A percentile compares a stretch with the other conserved stretches of the same genome.
phyloP scores from a whole-genome alignment of 441 rosid species.

The Pelargonium fulgidum region DNA sequence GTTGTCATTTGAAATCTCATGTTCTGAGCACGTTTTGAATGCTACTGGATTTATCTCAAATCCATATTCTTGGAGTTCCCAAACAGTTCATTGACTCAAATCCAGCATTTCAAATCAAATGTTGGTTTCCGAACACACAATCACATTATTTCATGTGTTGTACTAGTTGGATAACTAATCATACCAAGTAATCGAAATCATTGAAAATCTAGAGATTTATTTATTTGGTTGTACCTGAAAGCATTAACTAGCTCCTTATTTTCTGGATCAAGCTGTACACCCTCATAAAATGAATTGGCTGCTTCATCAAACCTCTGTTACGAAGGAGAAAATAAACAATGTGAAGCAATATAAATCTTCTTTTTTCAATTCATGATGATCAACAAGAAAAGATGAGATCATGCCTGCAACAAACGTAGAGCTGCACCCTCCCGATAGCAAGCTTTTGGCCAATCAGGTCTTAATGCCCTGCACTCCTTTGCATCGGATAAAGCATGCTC shows the following conservation, averaged over 20 bases:
- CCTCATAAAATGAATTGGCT: constrained; percentile 85
- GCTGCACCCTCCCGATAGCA: constrained; percentile 95
- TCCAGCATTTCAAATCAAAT: too few relatives aligned
- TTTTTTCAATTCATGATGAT: not conserved
- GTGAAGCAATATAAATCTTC: constrained; percentile 2
- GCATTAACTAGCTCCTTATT: constrained; percentile 66
- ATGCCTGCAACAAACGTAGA: constrained; percentile 61
- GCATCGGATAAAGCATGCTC: constrained; percentile 80
- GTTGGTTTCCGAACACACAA: too few relatives aligned
- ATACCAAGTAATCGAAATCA: too few relatives aligned
- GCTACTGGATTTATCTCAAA: too few relatives aligned
- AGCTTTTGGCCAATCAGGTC: constrained; percentile 82
- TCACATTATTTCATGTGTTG: too few relatives aligned
- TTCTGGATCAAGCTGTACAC: constrained; percentile 75
- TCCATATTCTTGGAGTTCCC: too few relatives aligned
- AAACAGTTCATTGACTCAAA: too few relatives aligned
- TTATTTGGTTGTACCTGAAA: constrained; percentile 37
- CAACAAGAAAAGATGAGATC: constrained; percentile 6
- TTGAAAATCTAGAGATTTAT: too few relatives aligned
- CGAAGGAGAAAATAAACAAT: constrained; percentile 12
- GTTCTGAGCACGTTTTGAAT: too few relatives aligned
- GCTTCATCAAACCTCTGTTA: constrained; percentile 83
- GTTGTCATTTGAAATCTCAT: too few relatives aligned
- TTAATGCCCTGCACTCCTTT: constrained; percentile 57
- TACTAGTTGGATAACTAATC: too few relatives aligned